Evolutionary conservation across 768 basidiomycete species (phyloP).

Genomic region (Psilocybe sp.): DNA sequence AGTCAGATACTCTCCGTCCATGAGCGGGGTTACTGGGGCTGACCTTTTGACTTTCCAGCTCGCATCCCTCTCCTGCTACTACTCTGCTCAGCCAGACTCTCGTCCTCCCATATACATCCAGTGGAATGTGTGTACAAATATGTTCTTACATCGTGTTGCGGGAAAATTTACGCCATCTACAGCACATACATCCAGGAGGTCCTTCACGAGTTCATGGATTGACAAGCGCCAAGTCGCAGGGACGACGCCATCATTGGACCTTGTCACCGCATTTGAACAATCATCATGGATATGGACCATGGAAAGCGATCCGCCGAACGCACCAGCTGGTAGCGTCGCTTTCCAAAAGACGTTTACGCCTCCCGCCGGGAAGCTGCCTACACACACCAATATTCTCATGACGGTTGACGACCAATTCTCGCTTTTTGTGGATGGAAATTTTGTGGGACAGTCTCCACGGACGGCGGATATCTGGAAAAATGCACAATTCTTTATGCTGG

Average conservation of each 20-base stretch:
- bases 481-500: slow-evolving; percentile 21
- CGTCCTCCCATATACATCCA: too few species aligned
- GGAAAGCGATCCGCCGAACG: slow-evolving; percentile 18
- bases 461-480: slow-evolving; percentile 21
- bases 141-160: too few species aligned
- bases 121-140: too few species aligned
- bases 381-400: slow-evolving; percentile 18
- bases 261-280: slow-evolving; percentile 16
- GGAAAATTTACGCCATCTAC: too few species aligned
- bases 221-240: slow-evolving; percentile 18
- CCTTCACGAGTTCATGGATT: slow-evolving; percentile 25
- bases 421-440: slow-evolving; percentile 24
- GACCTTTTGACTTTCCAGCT: too few species aligned
- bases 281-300: slow-evolving; percentile 28
- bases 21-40: too few species aligned
- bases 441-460: slow-evolving; percentile 20
- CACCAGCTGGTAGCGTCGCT: slow-evolving; percentile 21
- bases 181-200: slow-evolving; percentile 5
- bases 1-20: too few species aligned
- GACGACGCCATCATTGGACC: slow-evolving; percentile 14
- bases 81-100: too few species aligned
- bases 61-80: too few species aligned
- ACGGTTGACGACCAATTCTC: slow-evolving; percentile 27
- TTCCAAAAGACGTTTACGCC: slow-evolving; percentile 25
- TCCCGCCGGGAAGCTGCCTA: slow-evolving; percentile 19